Evolutionary conservation across 1,139 yeast genomes (phyloP).

Genomic region (Casaregolazyma lundiana): DNA sequence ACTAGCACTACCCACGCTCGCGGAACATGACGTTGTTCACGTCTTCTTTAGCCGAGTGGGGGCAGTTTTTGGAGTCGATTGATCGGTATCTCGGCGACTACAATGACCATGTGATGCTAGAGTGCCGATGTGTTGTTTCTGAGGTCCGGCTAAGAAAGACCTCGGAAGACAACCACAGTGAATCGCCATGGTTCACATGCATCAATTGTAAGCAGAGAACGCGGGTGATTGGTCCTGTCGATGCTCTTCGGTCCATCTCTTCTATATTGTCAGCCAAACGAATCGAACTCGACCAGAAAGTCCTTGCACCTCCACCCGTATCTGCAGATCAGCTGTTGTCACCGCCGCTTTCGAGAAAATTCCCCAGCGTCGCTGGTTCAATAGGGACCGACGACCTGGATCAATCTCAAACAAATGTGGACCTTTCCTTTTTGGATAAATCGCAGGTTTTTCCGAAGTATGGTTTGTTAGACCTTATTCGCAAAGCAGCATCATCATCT

Average conservation of each 20-base stretch:
- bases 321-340: not conserved
- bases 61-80: constrained; percentile 26
- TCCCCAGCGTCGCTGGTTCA: not conserved
- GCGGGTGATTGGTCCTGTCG: constrained; percentile 1
- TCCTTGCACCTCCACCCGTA: constrained; percentile 4
- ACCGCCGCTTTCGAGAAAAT: not conserved
- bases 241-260: constrained; percentile 3
- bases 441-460: constrained; percentile 7
- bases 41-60: constrained; percentile 26
- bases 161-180: not conserved
- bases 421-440: constrained; percentile 8
- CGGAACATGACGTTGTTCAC: constrained; percentile 10
- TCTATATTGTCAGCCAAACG: constrained; percentile 8
- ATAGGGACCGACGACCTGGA: not conserved
- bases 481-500: constrained; percentile 6
- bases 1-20: not conserved
- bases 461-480: constrained; percentile 6
- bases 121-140: constrained; percentile 72
- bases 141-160: constrained; percentile 32
- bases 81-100: constrained; percentile 22
- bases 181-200: not conserved
- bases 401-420: constrained; percentile 7
- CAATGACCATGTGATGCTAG: constrained; percentile 51
- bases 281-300: constrained; percentile 7
- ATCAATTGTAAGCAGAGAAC: not conserved